These are phyloP conservation scores for Anastatica hierochuntica DNA, from an alignment of 345 rosid genomes.

Conservation along the genomic window DNA sequence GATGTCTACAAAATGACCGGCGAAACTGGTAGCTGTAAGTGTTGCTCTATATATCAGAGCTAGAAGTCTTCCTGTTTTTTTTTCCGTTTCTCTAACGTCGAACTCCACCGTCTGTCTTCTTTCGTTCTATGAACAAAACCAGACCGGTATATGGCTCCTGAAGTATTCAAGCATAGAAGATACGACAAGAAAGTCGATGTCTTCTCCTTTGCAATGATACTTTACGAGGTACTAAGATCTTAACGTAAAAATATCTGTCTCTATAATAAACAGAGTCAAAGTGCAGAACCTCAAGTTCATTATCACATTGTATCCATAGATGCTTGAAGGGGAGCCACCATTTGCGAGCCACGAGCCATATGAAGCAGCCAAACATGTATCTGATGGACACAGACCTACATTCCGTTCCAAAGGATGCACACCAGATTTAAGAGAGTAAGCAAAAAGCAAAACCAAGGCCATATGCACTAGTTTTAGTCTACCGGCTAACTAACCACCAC, in stretches of 20 bases:
- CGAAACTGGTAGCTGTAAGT: constrained; percentile 98
- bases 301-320: constrained; percentile 34
- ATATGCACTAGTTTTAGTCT: neutral
- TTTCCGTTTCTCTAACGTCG: too few species aligned
- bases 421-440: too few species aligned
- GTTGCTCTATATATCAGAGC: constrained; percentile 6
- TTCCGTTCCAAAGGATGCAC: too few species aligned
- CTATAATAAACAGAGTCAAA: neutral
- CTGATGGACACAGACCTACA: too few species aligned
- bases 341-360: too few species aligned
- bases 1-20: constrained; percentile 99
- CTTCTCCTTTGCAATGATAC: constrained; percentile 96
- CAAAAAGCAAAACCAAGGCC: constrained; percentile 22
- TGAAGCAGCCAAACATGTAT: too few species aligned
- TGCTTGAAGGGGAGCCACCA: constrained; percentile 98
- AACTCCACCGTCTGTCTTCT: constrained; percentile 21
- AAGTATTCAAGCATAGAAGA: constrained; percentile 92
- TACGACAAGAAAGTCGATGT: constrained; percentile 99
- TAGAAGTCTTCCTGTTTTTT: neutral
- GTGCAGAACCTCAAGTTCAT: neutral
- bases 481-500: neutral
- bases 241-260: too few species aligned
- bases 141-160: constrained; percentile 99
- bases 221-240: constrained; percentile 68
- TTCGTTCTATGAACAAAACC: too few species aligned